Evolutionary conservation across 768 basidiomycete species (phyloP), one percentile per base, ranked within the genome.

Genomic region (Auriculariales sp.): DNA sequence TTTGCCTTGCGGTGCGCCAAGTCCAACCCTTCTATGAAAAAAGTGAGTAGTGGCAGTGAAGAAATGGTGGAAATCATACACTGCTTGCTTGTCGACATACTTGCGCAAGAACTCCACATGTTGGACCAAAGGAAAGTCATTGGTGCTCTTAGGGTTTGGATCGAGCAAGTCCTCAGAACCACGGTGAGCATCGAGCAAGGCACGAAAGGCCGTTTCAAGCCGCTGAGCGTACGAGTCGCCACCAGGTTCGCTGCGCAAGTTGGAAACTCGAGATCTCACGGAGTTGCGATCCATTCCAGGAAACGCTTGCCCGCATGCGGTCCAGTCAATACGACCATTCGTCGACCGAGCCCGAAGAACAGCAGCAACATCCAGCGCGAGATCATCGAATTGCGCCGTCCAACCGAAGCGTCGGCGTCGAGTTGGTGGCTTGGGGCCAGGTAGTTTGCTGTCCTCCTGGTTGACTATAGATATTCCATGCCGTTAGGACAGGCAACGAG

Each of bases 351-450:
- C 83, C 56, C 77, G 76, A 51, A 97, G 77, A 54, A 98, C 81
- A 10, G 78, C 83, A 42, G 79, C 81, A 0, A 83, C 82, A 59
- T 98, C 94, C 49, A 83, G 77, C 24, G 83, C 81, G 32, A 92
- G 73, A 53, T 98, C 94, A 50, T 97, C 91, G 50, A 81, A 89
- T 46, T 93, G 87, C 33, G 73, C 64, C 49, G 76, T 87, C 91
- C 90, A 98, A 45, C 78, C 77, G 60, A 90, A 89, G 9, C 65
- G 56, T 49, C 81, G 72, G 45, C 79, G 74, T 15, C 85, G 73
- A 48, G 82, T 70, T 17, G 51, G 30, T 39, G 19, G 19, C n/a
- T 30, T 35, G n/a, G n/a, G 11, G 36, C 14, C 15, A 39, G 9
- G 27, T 22, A 19, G 10, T n/a, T 34, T 29, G 46, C 19, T 11